Base-by-base conservation (phyloP, 495 filamentous ascomycete species). In the Oidiodendron maius region DNA sequence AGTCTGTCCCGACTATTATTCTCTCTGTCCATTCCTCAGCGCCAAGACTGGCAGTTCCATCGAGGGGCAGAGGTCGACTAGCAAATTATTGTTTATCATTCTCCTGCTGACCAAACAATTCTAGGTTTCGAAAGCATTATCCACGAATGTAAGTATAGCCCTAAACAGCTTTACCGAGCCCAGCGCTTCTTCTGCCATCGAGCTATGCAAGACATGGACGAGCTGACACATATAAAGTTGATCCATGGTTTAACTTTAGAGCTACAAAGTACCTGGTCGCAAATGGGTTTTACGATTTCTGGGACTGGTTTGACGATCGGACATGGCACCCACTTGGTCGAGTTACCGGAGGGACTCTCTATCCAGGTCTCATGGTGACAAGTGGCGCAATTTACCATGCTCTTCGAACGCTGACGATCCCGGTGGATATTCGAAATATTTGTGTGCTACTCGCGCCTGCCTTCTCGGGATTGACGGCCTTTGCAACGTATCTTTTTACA, bases 191-290 rank as follows among this genome's bases (percentile, higher is more conserved):
- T 32, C n/a, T n/a, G n/a, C n/a, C n/a, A n/a, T n/a, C n/a, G n/a
- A n/a, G n/a, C 28, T 37, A 17, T 17, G 35, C n/a, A 37, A 34
- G 35, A 13, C 4, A 4, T 22, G 53, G n/a, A 39, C 24, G 50
- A 54, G 44, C 61, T 65, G 53, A 65, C 57, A 54, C 34, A 49
- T 28, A 25, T 39, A 28, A 57, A 97, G 93, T 97, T 70, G 93
- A 99, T 69, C 94, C 94, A n/a, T 99, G 94, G 94, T 99, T 99
- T 70, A 99, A 99, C 69, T 99, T 99, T 70, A 78, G 94, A 60
- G 94, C 94, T 53, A 97, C 94, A 40, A 96, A 96, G 71, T 96
- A 99, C 58, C 78, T 99, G 40, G 85, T 97, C 46, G 77, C 93
- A 59, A 76, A 99, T 78, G 94, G 94, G 50, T 97, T 99, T 70